A percentile compares a stretch with the other conserved stretches of the same genome.
Evolutionary conservation across 2,329 filamentous ascomycete species (phyloP).

Genomic region (Scolecobasidium constrictum): DNA sequence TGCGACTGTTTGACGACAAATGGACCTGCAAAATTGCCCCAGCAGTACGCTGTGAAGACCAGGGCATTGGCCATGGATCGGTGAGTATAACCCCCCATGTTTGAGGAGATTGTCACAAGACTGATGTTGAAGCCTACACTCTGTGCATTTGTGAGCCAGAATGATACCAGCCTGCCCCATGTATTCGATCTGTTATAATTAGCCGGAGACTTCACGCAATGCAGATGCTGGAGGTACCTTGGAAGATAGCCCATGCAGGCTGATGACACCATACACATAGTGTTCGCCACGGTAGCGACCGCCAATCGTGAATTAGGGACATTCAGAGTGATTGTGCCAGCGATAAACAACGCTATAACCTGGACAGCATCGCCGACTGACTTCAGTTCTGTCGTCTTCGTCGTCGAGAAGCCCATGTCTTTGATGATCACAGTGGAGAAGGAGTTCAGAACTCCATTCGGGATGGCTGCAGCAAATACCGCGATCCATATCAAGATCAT

Average conservation of each 20-base stretch:
- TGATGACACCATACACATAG: constrained; percentile 62
- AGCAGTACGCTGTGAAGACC: constrained; percentile 34
- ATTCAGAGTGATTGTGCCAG: constrained; percentile 54
- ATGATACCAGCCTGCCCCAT: constrained; percentile 57
- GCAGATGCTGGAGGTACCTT: too few species aligned
- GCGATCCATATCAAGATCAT: constrained; percentile 22
- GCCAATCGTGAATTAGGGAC: constrained; percentile 31
- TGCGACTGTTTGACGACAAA: constrained; percentile 28
- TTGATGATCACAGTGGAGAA: constrained; percentile 21
- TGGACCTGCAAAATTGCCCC: constrained; percentile 30
- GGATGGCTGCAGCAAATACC: constrained; percentile 21
- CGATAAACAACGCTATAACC: constrained; percentile 33
- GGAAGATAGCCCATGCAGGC: constrained; percentile 64
- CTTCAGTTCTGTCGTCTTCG: constrained; percentile 24
- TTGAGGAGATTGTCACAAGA: constrained; percentile 44
- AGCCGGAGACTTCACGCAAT: too few species aligned
- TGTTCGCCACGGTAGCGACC: constrained; percentile 55
- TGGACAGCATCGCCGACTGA: constrained; percentile 21
- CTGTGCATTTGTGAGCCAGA: constrained; percentile 62
- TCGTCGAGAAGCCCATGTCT: constrained; percentile 30
- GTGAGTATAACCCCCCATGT: constrained; percentile 27
- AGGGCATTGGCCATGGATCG: constrained; percentile 33
- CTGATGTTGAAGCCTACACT: constrained; percentile 53
- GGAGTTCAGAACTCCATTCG: constrained; percentile 31
- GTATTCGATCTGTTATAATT: constrained; percentile 52